Evolutionary conservation across 768 basidiomycete genomes (phyloP).

Genomic region (Agaricus blazei): DNA sequence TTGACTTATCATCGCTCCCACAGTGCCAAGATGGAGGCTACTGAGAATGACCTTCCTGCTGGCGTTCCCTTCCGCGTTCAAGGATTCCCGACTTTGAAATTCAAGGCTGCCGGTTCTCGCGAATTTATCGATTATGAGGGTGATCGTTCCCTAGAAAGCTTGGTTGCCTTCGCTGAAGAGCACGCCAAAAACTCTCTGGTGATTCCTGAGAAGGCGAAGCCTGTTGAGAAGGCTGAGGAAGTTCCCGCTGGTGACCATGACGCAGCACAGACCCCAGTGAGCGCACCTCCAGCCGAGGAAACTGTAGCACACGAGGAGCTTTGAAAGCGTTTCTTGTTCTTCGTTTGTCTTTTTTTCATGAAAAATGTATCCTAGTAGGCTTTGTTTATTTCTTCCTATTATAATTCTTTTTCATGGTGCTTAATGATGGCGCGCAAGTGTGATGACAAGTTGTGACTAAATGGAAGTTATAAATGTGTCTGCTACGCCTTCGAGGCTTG

Average conservation of each 20-base stretch:
- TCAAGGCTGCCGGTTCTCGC: conserved; percentile 83
- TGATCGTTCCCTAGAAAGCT: conserved; percentile 81
- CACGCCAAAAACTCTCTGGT: conserved; percentile 71
- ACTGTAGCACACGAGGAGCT: conserved; percentile 40
- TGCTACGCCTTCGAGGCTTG: conserved; percentile 19
- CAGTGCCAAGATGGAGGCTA: conserved; percentile 94
- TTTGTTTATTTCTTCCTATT: conserved; percentile 3
- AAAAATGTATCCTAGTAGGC: conserved; percentile 9
- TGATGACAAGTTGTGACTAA: neutral
- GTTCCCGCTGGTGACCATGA: conserved; percentile 22
- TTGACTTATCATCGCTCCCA: conserved; percentile 11
- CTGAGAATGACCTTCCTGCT: conserved; percentile 92
- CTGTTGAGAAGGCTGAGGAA: conserved; percentile 9
- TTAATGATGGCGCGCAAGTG: neutral
- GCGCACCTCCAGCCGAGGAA: conserved; percentile 18
- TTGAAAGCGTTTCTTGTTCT: conserved; percentile 18
- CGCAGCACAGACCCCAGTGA: conserved; percentile 31
- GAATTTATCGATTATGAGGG: conserved; percentile 94
- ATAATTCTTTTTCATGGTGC: neutral
- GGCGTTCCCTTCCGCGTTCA: conserved; percentile 81
- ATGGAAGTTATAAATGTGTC: neutral
- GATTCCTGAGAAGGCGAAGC: conserved; percentile 21
- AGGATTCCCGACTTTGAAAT: conserved; percentile 95
- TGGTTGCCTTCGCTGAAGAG: conserved; percentile 80
- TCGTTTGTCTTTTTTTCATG: neutral